A percentile compares a stretch with the other conserved stretches of the same genome.
phyloP scores from a whole-genome alignment of 495 filamentous ascomycete species.

The Diplogelasinospora grovesii region DNA sequence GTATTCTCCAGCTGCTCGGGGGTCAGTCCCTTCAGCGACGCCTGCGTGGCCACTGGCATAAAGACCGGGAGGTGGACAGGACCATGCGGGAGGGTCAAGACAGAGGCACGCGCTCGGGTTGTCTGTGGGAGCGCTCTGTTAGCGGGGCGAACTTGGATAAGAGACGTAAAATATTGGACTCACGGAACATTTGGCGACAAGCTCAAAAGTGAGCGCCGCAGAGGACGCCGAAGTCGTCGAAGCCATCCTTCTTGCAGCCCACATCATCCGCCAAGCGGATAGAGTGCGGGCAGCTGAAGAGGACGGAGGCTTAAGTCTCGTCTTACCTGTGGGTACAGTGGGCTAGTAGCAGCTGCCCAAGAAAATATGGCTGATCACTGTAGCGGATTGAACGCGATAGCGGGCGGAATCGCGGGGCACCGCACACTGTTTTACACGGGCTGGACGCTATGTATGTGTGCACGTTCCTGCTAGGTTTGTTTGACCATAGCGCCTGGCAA shows the following conservation, averaged over 20 bases:
- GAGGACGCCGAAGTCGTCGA: slow-evolving; percentile 38
- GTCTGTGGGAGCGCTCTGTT: slow-evolving; percentile 50
- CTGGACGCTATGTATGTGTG: too few relatives aligned
- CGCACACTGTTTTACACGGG: too few relatives aligned
- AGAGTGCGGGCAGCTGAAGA: neutral
- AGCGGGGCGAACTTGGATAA: too few relatives aligned
- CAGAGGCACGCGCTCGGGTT: slow-evolving; percentile 90
- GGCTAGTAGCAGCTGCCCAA: too few relatives aligned
- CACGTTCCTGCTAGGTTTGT: too few relatives aligned
- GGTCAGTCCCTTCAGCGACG: slow-evolving; percentile 88
- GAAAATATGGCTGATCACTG: slow-evolving; percentile 1
- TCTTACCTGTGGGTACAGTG: too few relatives aligned
- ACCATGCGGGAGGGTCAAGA: slow-evolving; percentile 85
- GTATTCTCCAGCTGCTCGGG: slow-evolving; percentile 85
- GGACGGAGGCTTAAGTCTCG: too few relatives aligned
- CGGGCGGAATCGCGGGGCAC: too few relatives aligned
- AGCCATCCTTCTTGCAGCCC: slow-evolving; percentile 38
- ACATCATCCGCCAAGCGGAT: slow-evolving; percentile 15
- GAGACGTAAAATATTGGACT: slow-evolving; percentile 23
- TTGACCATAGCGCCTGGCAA: too few relatives aligned
- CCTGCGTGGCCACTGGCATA: slow-evolving; percentile 99
- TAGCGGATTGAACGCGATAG: too few relatives aligned
- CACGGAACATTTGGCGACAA: slow-evolving; percentile 79
- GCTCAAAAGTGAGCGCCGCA: slow-evolving; percentile 70
- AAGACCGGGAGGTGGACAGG: slow-evolving; percentile 85